phyloP scores from a whole-genome alignment of 2,329 filamentous ascomycete species.

The Aspergillus novofumigatus region DNA sequence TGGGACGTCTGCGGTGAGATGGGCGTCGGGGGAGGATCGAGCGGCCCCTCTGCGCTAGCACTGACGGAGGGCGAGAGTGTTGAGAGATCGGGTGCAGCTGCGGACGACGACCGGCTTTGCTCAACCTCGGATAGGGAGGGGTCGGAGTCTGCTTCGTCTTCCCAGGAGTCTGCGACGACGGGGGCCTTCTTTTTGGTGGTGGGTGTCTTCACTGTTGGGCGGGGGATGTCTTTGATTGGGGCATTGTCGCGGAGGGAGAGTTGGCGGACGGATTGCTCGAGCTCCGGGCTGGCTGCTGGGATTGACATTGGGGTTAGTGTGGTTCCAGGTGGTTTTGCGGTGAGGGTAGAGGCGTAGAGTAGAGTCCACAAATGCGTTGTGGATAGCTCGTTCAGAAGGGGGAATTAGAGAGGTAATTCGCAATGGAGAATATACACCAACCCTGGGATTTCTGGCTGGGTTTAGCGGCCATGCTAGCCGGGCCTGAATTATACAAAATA shows the following conservation, averaged over 20 bases:
- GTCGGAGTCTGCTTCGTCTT: conserved; percentile 59
- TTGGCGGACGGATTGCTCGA: conserved; percentile 29
- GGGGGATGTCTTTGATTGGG: neutral
- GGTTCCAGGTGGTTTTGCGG: neutral
- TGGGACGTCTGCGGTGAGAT: conserved; percentile 49
- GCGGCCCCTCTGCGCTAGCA: conserved; percentile 26
- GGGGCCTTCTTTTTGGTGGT: conserved; percentile 26
- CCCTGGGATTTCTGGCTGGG: conserved; percentile 13
- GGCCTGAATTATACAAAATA: neutral
- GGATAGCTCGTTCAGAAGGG: neutral
- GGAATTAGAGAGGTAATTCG: neutral
- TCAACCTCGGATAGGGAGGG: neutral
- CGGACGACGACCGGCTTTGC: neutral
- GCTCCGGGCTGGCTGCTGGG: conserved; percentile 20
- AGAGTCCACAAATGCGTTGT: neutral
- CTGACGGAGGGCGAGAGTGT: conserved; percentile 23
- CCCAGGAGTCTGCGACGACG: conserved; percentile 70
- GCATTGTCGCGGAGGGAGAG: conserved; percentile 28
- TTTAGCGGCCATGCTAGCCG: conserved; percentile 9
- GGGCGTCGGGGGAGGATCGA: conserved; percentile 64
- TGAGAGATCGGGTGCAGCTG: conserved; percentile 6
- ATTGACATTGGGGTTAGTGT: conserved; percentile 16
- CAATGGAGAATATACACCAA: conserved; percentile 9
- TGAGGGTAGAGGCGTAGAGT: neutral
- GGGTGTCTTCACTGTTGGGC: conserved; percentile 6